Base-by-base conservation (phyloP, 768 basidiomycete genomes). In the Boletus rubropictus region DNA sequence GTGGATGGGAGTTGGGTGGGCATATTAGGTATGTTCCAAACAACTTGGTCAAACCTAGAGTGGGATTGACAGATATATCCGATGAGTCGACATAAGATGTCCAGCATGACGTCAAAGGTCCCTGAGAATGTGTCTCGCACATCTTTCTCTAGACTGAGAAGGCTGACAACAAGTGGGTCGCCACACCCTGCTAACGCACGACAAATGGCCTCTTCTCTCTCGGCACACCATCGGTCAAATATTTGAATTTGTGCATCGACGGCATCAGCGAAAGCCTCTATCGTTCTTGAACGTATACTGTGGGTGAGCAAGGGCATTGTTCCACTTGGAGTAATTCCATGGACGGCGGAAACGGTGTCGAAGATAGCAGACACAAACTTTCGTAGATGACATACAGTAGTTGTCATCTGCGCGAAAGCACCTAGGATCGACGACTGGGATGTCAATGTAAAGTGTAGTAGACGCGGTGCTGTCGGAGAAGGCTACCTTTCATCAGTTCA, bases 211-310 rank as follows among this genome's bases (percentile, higher is more conserved):
- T 83, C 80, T 63, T 92, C 89, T 46, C 70, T 72, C 12, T 59
- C 61, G 1, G 88, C 80, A 59, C 87, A 89, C 86, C 87, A 91
- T 6, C 56, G 60, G 46, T 86, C 76, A 50, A 91, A 79, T 4
- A 51, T 51, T 18, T 71, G 74, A 4, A 89, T 66, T 46, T 86
- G 79, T 18, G 68, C 54, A 49, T 81, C 79, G 38, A 90, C 67
- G 0, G 86, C 87, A 46, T 89, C 86, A 1, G 84, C 79, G 59
- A 89, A 89, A 0, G 89, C 89, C 61, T 91, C 86, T n/a, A 87
- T 65, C 0, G 86, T 89, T 27, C 75, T 76, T 9, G 81, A 79
- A 9, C 54, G 38, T 46, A 51, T 51, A 40, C 37, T 55, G 27
- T 60, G 58, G 27, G 56, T 52, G 25, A 68, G 50, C 38, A 69